Percentiles rank a stretch among this genome's conserved stretches.
Conservation (phyloP, 2,329 filamentous ascomycete genomes). For the Talaromyces sp. region DNA sequence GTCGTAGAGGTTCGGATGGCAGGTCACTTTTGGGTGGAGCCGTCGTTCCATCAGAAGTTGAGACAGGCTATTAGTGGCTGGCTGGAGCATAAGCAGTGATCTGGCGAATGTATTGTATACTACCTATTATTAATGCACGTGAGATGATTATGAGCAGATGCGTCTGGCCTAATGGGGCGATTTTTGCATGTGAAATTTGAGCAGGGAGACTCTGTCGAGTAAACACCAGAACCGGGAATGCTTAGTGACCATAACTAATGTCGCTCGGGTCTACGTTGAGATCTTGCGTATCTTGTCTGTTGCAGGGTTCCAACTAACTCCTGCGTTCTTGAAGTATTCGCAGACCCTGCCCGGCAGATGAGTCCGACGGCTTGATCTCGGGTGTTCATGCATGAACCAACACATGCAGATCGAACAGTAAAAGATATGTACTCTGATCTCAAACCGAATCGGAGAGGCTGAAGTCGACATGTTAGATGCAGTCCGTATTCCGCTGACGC, state of each 20-base stretch:
- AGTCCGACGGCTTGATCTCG: neutral
- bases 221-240: neutral
- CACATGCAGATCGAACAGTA: neutral
- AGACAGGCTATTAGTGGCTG: conserved; percentile 43
- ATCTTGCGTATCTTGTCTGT: neutral
- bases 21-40: conserved; percentile 64
- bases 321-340: neutral
- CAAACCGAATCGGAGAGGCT: neutral
- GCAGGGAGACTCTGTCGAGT: neutral
- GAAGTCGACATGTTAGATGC: neutral
- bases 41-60: conserved; percentile 47
- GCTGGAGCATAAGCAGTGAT: conserved; percentile 27
- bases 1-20: conserved; percentile 53
- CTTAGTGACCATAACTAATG: neutral
- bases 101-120: neutral
- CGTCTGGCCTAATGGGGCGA: neutral
- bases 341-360: neutral
- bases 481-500: neutral
- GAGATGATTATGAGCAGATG: neutral
- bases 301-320: neutral
- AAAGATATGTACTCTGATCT: neutral
- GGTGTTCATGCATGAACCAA: conserved; percentile 9
- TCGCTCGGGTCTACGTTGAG: neutral
- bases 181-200: neutral
- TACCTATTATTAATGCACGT: neutral